Percentiles rank a stretch among this genome's conserved stretches.
Conservation (phyloP, 2,329 filamentous ascomycete species). For the Remersonia thermophila region DNA sequence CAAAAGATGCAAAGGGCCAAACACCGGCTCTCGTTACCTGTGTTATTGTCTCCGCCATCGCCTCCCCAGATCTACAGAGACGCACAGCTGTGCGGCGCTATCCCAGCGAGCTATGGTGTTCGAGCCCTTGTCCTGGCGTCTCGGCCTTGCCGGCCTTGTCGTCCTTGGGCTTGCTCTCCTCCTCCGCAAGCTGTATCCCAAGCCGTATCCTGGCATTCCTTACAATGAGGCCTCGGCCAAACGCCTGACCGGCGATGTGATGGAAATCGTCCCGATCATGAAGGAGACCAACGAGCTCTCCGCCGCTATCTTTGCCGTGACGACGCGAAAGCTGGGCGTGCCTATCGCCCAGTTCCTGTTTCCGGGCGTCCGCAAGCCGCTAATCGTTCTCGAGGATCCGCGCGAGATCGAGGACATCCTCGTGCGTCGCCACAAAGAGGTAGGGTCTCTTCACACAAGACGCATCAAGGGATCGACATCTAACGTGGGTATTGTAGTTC, state of each 20-base stretch:
- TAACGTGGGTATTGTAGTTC: too few relatives aligned
- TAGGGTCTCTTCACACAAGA: too few relatives aligned
- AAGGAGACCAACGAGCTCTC: neutral
- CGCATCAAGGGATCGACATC: too few relatives aligned
- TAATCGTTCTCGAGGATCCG: neutral
- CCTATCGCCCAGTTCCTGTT: neutral
- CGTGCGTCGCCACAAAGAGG: slow-evolving; percentile 18
- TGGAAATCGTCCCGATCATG: neutral
- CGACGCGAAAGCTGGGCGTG: neutral
- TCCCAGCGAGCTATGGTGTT: too few relatives aligned
- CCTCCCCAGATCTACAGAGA: too few relatives aligned
- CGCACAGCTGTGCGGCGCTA: too few relatives aligned
- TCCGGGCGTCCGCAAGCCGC: neutral
- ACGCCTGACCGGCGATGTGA: neutral
- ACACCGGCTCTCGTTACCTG: too few relatives aligned
- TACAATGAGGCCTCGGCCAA: neutral
- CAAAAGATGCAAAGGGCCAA: too few relatives aligned
- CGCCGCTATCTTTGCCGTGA: neutral
- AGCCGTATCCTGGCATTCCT: neutral
- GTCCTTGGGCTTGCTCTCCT: neutral
- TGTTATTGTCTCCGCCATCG: too few relatives aligned
- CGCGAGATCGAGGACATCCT: slow-evolving; percentile 18
- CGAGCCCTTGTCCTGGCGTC: too few relatives aligned
- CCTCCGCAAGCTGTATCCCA: neutral
- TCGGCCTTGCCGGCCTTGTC: too few relatives aligned